Percentiles rank a stretch among this genome's conserved stretches.
Evolutionary conservation across 495 filamentous ascomycete genomes (phyloP).

Genomic region (Xylaria sp.): DNA sequence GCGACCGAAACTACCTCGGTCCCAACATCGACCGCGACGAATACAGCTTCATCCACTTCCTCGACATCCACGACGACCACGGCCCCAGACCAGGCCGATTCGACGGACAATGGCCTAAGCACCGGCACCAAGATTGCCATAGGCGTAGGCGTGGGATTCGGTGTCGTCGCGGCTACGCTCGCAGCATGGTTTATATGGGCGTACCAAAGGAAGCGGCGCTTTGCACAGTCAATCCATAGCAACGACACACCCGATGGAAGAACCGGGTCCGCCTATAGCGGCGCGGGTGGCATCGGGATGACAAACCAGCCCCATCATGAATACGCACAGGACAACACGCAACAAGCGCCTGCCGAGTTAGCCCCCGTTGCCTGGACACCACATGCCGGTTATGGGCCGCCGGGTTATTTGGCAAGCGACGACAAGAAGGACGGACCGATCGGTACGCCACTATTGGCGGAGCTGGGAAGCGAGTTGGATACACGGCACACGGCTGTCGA

Average conservation of each 20-base stretch:
- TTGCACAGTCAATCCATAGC: constrained; percentile 25
- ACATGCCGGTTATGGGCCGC: constrained; percentile 20
- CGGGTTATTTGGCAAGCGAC: not conserved
- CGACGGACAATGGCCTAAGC: constrained; percentile 13
- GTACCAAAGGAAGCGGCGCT: constrained; percentile 32
- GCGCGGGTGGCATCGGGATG: not conserved
- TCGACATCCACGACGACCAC: not conserved
- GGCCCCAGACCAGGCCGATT: not conserved
- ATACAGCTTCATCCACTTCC: not conserved
- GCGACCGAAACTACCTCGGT: constrained; percentile 43
- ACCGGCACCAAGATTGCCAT: constrained; percentile 31
- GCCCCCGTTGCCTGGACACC: constrained; percentile 31
- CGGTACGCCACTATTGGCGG: constrained; percentile 36
- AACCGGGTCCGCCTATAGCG: not conserved
- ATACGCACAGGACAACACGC: constrained; percentile 37
- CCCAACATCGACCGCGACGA: constrained; percentile 13
- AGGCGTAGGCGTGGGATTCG: constrained; percentile 33
- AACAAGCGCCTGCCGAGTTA: constrained; percentile 31
- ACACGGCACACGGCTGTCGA: constrained; percentile 28
- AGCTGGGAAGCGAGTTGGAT: constrained; percentile 25
- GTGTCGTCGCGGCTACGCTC: constrained; percentile 24
- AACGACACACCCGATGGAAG: constrained; percentile 20
- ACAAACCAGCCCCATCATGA: not conserved
- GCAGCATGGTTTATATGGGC: constrained; percentile 39
- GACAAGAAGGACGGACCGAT: constrained; percentile 22